Evolutionary conservation across 1,284 basidiomycete species (phyloP).

Genomic region (Gomphus bonarii): DNA sequence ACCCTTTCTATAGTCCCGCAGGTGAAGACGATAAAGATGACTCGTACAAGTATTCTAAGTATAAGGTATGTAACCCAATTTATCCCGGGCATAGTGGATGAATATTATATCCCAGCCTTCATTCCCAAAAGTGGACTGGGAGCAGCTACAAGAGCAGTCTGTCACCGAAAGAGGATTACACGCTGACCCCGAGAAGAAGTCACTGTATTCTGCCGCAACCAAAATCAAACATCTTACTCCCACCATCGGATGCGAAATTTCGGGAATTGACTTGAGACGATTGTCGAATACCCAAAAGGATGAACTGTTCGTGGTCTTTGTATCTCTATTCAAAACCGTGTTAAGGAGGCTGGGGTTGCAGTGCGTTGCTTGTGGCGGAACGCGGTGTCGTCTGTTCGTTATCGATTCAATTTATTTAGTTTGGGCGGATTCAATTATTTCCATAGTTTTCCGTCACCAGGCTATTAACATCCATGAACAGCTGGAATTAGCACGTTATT

Average conservation of each 20-base stretch:
- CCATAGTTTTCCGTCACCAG: slow-evolving; percentile 25
- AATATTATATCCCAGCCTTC: slow-evolving; percentile 35
- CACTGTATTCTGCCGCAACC: slow-evolving; percentile 41
- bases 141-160: slow-evolving; percentile 45
- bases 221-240: slow-evolving; percentile 55
- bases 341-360: slow-evolving; percentile 17
- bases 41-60: slow-evolving; percentile 46
- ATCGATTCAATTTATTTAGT: neutral
- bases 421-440: neutral
- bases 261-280: slow-evolving; percentile 53
- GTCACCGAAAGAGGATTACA: slow-evolving; percentile 54
- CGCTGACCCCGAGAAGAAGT: slow-evolving; percentile 52
- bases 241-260: slow-evolving; percentile 52
- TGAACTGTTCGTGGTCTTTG: slow-evolving; percentile 52
- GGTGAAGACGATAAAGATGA: slow-evolving; percentile 37
- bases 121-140: slow-evolving; percentile 56
- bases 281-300: slow-evolving; percentile 52
- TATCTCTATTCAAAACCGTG: slow-evolving; percentile 4
- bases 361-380: slow-evolving; percentile 56
- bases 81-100: neutral
- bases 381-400: slow-evolving; percentile 29
- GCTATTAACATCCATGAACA: slow-evolving; percentile 49
- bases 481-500: slow-evolving; percentile 62
- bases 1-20: slow-evolving; percentile 59
- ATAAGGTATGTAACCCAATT: slow-evolving; percentile 36